Conservation (phyloP, 106 monocot species). For the Allium sativum region DNA sequence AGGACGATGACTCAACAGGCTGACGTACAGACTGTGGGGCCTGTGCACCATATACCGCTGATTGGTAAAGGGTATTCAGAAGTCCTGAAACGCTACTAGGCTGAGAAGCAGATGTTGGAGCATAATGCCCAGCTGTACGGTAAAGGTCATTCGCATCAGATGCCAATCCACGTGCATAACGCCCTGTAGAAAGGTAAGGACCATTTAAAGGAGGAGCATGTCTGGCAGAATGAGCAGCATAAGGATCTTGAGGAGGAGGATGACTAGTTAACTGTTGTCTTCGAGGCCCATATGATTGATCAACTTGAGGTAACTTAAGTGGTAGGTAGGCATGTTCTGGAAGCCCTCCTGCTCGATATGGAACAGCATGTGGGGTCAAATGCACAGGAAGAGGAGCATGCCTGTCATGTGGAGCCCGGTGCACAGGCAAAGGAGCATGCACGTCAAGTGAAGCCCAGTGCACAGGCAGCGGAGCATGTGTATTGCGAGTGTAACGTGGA, state of each 20-base stretch:
- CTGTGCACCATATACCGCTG: not conserved
- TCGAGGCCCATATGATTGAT: not conserved
- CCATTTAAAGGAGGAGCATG: not conserved
- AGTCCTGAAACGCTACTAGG: not conserved
- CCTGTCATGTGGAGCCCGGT: not conserved
- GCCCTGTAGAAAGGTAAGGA: not conserved
- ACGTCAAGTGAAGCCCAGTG: not conserved
- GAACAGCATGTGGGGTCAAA: not conserved
- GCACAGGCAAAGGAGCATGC: not conserved
- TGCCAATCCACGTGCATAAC: not conserved
- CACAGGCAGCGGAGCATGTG: not conserved
- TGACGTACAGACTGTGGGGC: not conserved
- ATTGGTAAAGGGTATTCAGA: not conserved
- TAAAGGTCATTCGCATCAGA: not conserved
- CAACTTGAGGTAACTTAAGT: not conserved
- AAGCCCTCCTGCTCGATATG: not conserved
- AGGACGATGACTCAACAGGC: not conserved
- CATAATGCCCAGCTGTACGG: not conserved
- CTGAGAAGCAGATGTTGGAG: not conserved
- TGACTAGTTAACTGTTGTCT: not conserved
- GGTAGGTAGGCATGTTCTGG: not conserved
- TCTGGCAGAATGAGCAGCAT: not conserved
- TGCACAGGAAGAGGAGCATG: not conserved
- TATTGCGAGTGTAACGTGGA: not conserved
- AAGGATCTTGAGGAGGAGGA: not conserved